Evolutionary conservation across 2,329 filamentous ascomycete genomes (phyloP).

Genomic region (Sporothrix brasiliensis): DNA sequence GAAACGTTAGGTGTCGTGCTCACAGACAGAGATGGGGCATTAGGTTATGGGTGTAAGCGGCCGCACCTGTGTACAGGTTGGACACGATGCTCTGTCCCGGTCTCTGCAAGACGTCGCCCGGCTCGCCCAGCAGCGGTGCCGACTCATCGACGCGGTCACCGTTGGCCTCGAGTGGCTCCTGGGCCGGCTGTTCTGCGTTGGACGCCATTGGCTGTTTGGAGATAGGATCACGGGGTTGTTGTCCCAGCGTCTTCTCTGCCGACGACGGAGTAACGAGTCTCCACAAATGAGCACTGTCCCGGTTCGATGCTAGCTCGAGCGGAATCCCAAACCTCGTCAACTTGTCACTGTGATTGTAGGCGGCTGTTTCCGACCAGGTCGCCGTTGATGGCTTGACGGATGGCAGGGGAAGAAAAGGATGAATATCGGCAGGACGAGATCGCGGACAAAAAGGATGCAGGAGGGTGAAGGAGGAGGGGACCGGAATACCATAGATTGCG

Average conservation of each 20-base stretch:
- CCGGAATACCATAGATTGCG: slow-evolving; percentile 25
- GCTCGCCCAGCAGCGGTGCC: slow-evolving; percentile 70
- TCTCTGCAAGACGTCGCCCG: slow-evolving; percentile 73
- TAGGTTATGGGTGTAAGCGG: too few relatives aligned
- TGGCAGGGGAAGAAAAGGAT: not conserved
- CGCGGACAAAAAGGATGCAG: not conserved
- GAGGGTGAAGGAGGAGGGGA: not conserved
- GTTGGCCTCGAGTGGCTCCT: slow-evolving; percentile 44
- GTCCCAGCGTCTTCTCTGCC: not conserved
- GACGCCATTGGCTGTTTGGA: slow-evolving; percentile 60
- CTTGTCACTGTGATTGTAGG: not conserved
- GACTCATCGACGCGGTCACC: slow-evolving; percentile 52
- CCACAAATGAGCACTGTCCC: slow-evolving; percentile 8
- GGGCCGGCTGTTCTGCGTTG: slow-evolving; percentile 66
- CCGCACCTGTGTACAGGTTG: slow-evolving; percentile 75
- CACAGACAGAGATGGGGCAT: not conserved
- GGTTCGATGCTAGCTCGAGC: slow-evolving; percentile 3
- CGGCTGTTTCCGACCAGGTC: not conserved
- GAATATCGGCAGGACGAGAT: not conserved
- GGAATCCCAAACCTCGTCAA: not conserved
- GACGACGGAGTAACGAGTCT: not conserved
- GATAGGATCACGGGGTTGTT: not conserved
- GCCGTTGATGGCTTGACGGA: not conserved
- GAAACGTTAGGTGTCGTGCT: slow-evolving; percentile 43
- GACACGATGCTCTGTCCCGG: slow-evolving; percentile 64